Evolutionary conservation across 352 stramenopile genomes (phyloP).

Genomic region (Pythium rhizo-oryzae): DNA sequence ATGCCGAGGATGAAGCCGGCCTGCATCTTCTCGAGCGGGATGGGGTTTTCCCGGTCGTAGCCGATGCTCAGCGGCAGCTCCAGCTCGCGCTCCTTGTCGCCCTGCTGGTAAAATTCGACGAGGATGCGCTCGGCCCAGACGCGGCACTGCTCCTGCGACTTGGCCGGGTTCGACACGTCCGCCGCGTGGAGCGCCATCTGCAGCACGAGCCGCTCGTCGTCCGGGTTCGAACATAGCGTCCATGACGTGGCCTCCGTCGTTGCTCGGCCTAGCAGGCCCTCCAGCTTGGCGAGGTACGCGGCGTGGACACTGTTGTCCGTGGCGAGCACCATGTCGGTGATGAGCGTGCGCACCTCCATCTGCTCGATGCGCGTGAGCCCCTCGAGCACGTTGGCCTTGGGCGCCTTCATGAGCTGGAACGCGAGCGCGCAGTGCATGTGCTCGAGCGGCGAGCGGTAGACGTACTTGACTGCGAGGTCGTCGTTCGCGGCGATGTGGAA

Average conservation of each 20-base stretch:
- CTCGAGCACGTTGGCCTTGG: conserved; percentile 73
- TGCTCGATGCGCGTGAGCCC: conserved; percentile 76
- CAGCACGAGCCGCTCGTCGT: conserved; percentile 76
- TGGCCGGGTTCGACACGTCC: conserved; percentile 94
- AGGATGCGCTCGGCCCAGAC: conserved; percentile 91
- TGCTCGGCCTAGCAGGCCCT: conserved; percentile 50
- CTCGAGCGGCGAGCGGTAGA: conserved; percentile 84
- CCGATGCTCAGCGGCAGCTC: conserved; percentile 88
- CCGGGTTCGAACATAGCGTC: conserved; percentile 50
- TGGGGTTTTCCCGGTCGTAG: conserved; percentile 88
- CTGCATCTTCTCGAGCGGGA: conserved; percentile 89
- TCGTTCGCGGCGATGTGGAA: conserved; percentile 87
- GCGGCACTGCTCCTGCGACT: conserved; percentile 72
- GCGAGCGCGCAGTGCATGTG: conserved; percentile 87
- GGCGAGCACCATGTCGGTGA: conserved; percentile 88
- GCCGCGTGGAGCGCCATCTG: conserved; percentile 87
- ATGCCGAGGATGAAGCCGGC: conserved; percentile 95
- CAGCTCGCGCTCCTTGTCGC: conserved; percentile 92
- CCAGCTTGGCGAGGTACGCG: conserved; percentile 75
- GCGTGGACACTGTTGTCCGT: conserved; percentile 89
- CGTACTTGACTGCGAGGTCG: conserved; percentile 78
- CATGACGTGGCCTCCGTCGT: conserved; percentile 41
- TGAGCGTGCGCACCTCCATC: conserved; percentile 73
- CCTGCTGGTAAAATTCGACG: conserved; percentile 95
- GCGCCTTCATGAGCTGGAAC: conserved; percentile 75